Evolutionary conservation across 2,329 filamentous ascomycete species (phyloP), one percentile per base, ranked within the genome.

Genomic region (Arthrobotrys megalospora): DNA sequence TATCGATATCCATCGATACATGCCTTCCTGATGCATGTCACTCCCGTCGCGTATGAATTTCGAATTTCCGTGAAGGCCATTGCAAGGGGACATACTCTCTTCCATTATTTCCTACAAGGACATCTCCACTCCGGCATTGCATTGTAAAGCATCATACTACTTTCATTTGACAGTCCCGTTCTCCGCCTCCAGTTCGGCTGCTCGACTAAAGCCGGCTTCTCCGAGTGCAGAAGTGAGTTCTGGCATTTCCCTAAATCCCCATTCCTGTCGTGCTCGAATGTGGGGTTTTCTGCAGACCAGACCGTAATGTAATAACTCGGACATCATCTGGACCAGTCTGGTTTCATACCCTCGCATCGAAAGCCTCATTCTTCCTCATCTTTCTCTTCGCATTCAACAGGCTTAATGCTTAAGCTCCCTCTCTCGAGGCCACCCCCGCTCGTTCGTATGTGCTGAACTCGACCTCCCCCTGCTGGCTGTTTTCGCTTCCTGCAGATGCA

Each of bases 401-500:
- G 41, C 41, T 45, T 28, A 28, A 28, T 28, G 24, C 24, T 28
- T 38, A 38, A 38, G 36, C 36, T 38, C 36, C 5, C 24, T 28
- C 24, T 28, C 24, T 53, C 10, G 50, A 34, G 50, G 50, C 4
- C 52, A 50, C 72, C 55, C 55, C 47, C 65, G 55, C 63, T 32
- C 70, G 41, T 28, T 45, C 58, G 45, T 47, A 60, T 63, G 52
- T 58, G 47, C 68, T 53, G 34, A 68, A 48, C 63, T 50, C 41
- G 38, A 52, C 60, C 53, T 62, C 60, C 68, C 64, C 69, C 50
- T 75, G 72, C 66, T 77, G 47, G 72, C 72, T 76, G 60, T 58
- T 77, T 77, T 77, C 72, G 66, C 73, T 77, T 77, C 53, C 66
- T 77, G 73, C 66, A 71, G 66, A 70, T 53, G 66, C 73, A 70